Evolutionary conservation across 2,329 filamentous ascomycete genomes (phyloP), one percentile per base, ranked within the genome.

Genomic region (Scopulariopsis brevicaulis): DNA sequence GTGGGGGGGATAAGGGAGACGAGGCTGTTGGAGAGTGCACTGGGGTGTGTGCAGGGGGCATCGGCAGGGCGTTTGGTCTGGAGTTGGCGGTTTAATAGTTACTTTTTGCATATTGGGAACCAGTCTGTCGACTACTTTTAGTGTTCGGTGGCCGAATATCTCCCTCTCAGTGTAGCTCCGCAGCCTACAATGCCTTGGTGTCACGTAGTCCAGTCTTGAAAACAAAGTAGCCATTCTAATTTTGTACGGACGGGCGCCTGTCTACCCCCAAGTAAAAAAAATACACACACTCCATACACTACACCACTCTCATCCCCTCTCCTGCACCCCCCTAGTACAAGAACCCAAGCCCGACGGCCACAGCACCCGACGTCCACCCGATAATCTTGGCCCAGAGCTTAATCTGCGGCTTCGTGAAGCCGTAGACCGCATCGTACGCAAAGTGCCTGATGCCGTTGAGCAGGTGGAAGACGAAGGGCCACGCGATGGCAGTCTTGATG

Each of bases 391-490:
- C 77, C 37, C 71, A 71, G 62, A 69, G 70, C 63, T 71, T 64
- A 62, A 83, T 77, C 18, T 71, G 68, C 1, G 69, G 57, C 73
- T 77, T 78, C 60, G 71, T 64, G 66, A 81, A 83, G 35, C 80
- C 81, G 62, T 72, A 68, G 51, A 73, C 75, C 8, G 77, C 58
- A 62, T 84, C 81, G 67, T 77, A 81, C 53, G 74, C 64, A 51
- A 84, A 68, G 62, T 84, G 81, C 64, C 79, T 74, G 58, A 77
- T 64, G 60, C 81, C 81, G 70, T 80, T 82, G 69, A 81, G 63
- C 62, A 71, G 68, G 73, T 84, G 81, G 72, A 77, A 84, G 58
- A 74, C 69, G 58, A 84, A 81, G n/a, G 81, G 81, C 77, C 81
- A 84, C 58, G 77, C 77, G 53, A 80, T 66, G 28, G 73, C 63